Percentiles rank a stretch among this genome's conserved stretches.
These are phyloP conservation scores for Chlamydomonas sphaeroides DNA, from an alignment of 139 green algal genomes.

Conservation along the genomic window DNA sequence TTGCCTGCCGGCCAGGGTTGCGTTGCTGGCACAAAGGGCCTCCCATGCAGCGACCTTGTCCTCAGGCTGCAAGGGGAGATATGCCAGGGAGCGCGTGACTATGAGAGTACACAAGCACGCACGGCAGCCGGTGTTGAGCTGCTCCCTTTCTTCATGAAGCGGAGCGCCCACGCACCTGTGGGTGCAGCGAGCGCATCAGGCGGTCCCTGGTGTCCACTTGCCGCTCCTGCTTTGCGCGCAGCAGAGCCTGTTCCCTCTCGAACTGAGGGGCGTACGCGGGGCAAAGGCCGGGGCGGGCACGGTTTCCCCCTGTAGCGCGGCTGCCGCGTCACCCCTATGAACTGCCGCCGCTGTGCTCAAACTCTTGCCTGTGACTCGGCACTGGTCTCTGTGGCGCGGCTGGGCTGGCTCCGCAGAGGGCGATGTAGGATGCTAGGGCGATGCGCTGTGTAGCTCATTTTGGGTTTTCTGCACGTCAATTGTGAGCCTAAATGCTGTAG, in stretches of 20 bases:
- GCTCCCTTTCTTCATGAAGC: no score
- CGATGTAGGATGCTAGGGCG: constrained; percentile 35
- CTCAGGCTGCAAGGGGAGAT: constrained; percentile 28
- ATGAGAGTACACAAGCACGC: no score
- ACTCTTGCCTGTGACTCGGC: not conserved
- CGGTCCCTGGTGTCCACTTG: constrained; percentile 24
- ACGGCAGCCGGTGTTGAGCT: no score
- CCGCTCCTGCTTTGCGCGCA: constrained; percentile 9
- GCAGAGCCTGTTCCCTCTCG: constrained; percentile 11
- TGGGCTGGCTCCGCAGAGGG: not conserved
- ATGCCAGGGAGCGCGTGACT: no score
- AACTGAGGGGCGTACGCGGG: constrained; percentile 12
- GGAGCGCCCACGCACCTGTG: not conserved
- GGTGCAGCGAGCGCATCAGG: constrained; percentile 2
- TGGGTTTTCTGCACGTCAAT: no score
- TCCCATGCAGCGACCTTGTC: constrained; percentile 8
- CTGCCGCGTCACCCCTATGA: no score
- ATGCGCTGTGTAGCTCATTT: no score
- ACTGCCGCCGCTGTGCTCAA: no score
- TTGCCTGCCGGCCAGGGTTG: not conserved
- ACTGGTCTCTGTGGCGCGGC: not conserved
- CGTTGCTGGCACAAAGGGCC: constrained; percentile 4
- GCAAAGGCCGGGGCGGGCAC: not conserved
- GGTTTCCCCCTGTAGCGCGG: no score
- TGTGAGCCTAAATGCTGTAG: no score